Evolutionary conservation across 2,329 filamentous ascomycete genomes (phyloP), one percentile per base, ranked within the genome.

Genomic region (Botrytis galanthina): DNA sequence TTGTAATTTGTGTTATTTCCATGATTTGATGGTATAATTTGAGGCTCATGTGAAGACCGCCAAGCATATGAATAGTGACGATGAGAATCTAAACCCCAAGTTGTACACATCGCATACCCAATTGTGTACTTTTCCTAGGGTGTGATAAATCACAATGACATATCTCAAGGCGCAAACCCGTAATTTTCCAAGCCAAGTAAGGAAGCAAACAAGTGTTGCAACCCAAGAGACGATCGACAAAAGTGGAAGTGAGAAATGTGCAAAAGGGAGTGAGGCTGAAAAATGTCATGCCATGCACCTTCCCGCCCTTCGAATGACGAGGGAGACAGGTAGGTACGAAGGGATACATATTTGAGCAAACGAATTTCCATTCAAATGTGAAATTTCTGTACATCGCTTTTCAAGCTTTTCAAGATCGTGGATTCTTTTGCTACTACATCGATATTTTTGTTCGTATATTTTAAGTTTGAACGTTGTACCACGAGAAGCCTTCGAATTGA

Each of bases 221-320:
- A 66, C 7, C 29, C 44, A 10, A 37, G 44, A n/a, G 48, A 29
- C 22, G 44, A 66, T 26, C 20, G 14, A 9, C 63, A 51, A 51
- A 29, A 51, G 46, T 68, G 32, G 46, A 68, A 39, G 14, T 9
- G 32, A 54, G 26, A n/a, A 39, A n/a, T 67, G 29, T 67, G 63
- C 35, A 29, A n/a, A 26, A 6, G 26, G 22, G n/a, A 20, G 32
- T 68, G 46, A 68, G 32, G 64, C 64, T 68, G 64, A 68, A 68
- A 54, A 68, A 37, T 67, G 63, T 46, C 63, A 67, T 67, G 44
- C 64, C 48, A 67, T 67, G 32, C 64, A 54, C 64, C 64, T 68
- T 68, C 64, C 46, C 29, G 29, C 42, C 35, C 60, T 62, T 62
- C 42, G 16, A 51, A 51, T 68, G 35, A 54, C 32, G 22, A 54